Base-by-base conservation (phyloP, 2,329 filamentous ascomycete species). In the Paracamarosporium sp. region DNA sequence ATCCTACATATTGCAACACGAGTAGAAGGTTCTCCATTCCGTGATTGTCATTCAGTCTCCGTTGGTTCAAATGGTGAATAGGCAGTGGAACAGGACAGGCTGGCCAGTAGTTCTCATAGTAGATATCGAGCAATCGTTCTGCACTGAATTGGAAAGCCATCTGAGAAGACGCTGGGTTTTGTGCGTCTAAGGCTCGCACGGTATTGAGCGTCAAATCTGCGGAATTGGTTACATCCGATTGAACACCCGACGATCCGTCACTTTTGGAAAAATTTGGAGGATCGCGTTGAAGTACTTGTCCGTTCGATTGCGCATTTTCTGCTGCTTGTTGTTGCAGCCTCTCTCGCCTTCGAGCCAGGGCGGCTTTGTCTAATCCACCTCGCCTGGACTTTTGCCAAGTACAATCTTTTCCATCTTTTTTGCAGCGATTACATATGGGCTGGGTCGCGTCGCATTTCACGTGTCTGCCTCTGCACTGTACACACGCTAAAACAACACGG, bases 31-130 rank as follows among this genome's bases (percentile, higher is more conserved):
- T 60, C 1, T 63, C 57, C 57, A 74, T 56, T 12, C 60, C 64
- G 50, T 74, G 69, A 9, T 64, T 55, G 5, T 46, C 40, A 1
- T 41, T 54, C 33, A 59, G 25, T 17, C 55, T 67, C 31, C 70
- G 62, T 30, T 56, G 73, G 63, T 58, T 72, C 59, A 64, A 72
- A 75, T 41, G 80, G 63, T 64, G 77, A 27, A 78, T 69, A 0
- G 85, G 85, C 2, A 85, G 77, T 1, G 86, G 69, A 46, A 86
- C 79, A 0, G 85, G 85, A 67, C 86, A 84, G 0, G 80, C 74
- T 0, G 79, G 72, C 64, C 85, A 81, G 68, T 86, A 86, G 67
- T 82, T 79, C 15, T 79, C 71, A 41, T 68, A 74, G 46, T 63
- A 76, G 12, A 75, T 50, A 15, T 72, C 69, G 1, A 75, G 15